Evolutionary conservation across 768 basidiomycete genomes (phyloP), one percentile per base, ranked within the genome.

Genomic region (Erythrobasidium yunnanense): DNA sequence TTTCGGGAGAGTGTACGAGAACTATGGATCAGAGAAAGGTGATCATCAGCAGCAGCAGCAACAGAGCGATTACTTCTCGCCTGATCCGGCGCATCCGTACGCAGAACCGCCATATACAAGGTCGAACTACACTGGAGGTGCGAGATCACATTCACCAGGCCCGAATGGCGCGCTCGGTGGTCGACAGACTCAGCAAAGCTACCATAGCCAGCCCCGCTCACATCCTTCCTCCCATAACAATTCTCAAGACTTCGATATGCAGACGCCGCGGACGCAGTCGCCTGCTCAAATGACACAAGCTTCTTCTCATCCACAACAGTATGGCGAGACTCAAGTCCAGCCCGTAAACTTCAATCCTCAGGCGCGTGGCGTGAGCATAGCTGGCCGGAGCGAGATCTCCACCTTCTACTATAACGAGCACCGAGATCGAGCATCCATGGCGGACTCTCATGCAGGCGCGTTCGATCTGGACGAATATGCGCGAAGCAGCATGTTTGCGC

Each of bases 381-480:
- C 60, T 2, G 60, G 60, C n/a, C 60, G 60, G 18, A 63, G 60
- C 32, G 60, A 63, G 23, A 63, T 63, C 13, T 50, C 60, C 4
- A 63, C 60, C 20, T 29, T 63, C 25, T 63, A 63, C 23, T 49
- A 30, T 49, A 49, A 23, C 30, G 60, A 63, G 18, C 47, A 46
- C 11, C 42, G 60, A 25, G 60, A 63, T 25, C 8, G 60, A 25
- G 18, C 47, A 6, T 30, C 27, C 13, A 51, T 63, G 29, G 60
- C 60, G 27, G 60, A 63, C 32, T 63, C 60, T 4, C 60, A 63
- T 22, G 20, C 30, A 30, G 60, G 60, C 30, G 60, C 60, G 20
- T 63, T 63, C 27, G 60, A 63, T 25, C 49, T 63, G 7, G 60
- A 63, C 49, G 60, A 63, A n/a, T 49, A 63, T 33, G 60, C 25